These are phyloP conservation scores for Penicillium ucsense DNA, from an alignment of 495 filamentous ascomycete genomes.

Conservation along the genomic window DNA sequence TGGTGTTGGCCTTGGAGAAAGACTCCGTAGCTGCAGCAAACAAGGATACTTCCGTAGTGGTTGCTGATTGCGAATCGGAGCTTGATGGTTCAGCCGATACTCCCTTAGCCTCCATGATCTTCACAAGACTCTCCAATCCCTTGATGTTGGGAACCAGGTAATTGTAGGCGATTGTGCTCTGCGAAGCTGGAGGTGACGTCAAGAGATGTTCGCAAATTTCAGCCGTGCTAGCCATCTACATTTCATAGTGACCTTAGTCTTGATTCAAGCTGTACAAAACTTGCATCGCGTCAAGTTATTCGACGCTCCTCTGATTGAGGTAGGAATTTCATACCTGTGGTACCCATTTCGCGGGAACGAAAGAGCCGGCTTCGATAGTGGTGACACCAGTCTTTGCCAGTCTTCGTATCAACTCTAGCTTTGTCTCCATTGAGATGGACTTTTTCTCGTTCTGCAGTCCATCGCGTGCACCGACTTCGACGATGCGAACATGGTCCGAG, in stretches of 20 bases:
- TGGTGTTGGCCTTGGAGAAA: conserved; percentile 87
- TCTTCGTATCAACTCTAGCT: conserved; percentile 71
- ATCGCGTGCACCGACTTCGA: conserved; percentile 92
- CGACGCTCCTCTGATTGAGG: no score
- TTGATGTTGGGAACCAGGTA: conserved; percentile 87
- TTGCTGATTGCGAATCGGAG: conserved; percentile 19
- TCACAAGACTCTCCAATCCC: conserved; percentile 55
- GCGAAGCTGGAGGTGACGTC: conserved; percentile 44
- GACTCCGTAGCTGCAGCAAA: conserved; percentile 89
- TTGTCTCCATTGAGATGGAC: conserved; percentile 67
- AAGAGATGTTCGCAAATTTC: conserved; percentile 73
- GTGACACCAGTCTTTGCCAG: conserved; percentile 77
- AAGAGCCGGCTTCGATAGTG: conserved; percentile 90
- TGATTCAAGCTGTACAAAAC: not conserved
- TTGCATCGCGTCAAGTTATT: not conserved
- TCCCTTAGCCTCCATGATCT: conserved; percentile 32
- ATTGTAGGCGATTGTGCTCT: conserved; percentile 70
- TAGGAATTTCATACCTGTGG: conserved; percentile 61
- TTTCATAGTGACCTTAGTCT: no score
- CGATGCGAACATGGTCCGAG: conserved; percentile 53
- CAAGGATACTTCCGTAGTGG: conserved; percentile 68
- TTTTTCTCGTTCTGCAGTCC: conserved; percentile 94
- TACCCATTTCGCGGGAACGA: conserved; percentile 96
- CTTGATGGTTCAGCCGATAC: conserved; percentile 33
- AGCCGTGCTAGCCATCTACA: conserved; percentile 83